phyloP scores from a whole-genome alignment of 2,329 filamentous ascomycete genomes.

The Clathrospora elynae region DNA sequence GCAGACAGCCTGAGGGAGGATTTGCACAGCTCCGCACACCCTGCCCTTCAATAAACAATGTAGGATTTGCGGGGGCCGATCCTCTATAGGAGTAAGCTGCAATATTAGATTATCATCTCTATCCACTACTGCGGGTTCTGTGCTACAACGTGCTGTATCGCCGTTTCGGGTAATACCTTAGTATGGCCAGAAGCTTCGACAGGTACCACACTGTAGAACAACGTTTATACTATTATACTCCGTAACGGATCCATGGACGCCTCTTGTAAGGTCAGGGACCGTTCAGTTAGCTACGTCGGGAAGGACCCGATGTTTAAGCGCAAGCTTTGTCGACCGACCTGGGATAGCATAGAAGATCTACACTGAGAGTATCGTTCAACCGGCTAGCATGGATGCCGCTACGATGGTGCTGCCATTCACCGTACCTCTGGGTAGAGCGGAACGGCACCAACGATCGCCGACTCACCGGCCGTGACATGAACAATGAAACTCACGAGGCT shows the following conservation, averaged over 20 bases:
- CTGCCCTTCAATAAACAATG: slow-evolving; percentile 1
- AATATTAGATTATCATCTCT: too few relatives aligned
- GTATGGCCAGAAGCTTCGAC: background rate
- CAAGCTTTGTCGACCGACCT: slow-evolving; percentile 5
- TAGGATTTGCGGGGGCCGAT: slow-evolving; percentile 1
- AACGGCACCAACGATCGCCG: slow-evolving; percentile 24
- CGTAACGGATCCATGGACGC: background rate
- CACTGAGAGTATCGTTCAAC: slow-evolving; percentile 10
- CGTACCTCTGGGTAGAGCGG: background rate
- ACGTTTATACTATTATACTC: background rate
- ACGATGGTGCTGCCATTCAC: slow-evolving; percentile 5
- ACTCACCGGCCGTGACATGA: slow-evolving; percentile 21
- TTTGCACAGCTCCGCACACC: background rate
- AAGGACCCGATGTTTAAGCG: slow-evolving; percentile 8
- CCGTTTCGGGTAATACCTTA: background rate
- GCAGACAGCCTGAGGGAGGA: slow-evolving; percentile 2
- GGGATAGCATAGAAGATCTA: slow-evolving; percentile 11
- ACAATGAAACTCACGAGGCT: slow-evolving; percentile 12
- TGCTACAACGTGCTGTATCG: background rate
- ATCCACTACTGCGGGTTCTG: too few relatives aligned
- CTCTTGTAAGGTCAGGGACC: slow-evolving; percentile 3
- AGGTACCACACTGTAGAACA: background rate
- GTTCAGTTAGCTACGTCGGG: slow-evolving; percentile 18
- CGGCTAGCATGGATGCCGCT: slow-evolving; percentile 4
- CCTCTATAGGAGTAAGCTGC: background rate